Evolutionary conservation across 2,329 filamentous ascomycete genomes (phyloP).

Genomic region (Arthrobotrys pseudoclavata): DNA sequence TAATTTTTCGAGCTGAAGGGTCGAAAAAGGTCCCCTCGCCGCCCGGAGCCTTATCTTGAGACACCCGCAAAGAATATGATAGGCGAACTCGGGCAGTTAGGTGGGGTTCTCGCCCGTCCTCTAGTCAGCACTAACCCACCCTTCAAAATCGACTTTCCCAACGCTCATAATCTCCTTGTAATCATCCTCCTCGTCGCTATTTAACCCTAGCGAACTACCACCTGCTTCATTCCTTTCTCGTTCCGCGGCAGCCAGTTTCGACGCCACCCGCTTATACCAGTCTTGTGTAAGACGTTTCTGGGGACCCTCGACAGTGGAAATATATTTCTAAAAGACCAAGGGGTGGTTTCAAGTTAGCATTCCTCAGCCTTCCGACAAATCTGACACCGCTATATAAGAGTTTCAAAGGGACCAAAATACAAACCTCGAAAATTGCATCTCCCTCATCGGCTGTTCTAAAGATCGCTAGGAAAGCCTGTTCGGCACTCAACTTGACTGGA

Average conservation of each 20-base stretch:
- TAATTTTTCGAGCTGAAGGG: slow-evolving; percentile 14
- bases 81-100: slow-evolving; percentile 43
- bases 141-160: slow-evolving; percentile 84
- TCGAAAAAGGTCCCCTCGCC: slow-evolving; percentile 12
- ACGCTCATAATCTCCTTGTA: slow-evolving; percentile 97
- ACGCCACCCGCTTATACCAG: slow-evolving; percentile 94
- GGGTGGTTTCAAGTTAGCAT: slow-evolving; percentile 51
- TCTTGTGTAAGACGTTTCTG: slow-evolving; percentile 89
- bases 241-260: slow-evolving; percentile 86
- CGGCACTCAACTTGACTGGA: slow-evolving; percentile 93
- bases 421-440: slow-evolving; percentile 62
- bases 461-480: slow-evolving; percentile 91
- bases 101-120: slow-evolving; percentile 65
- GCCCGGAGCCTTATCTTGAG: slow-evolving; percentile 31
- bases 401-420: slow-evolving; percentile 1
- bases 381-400: slow-evolving; percentile 27
- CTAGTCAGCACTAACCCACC: slow-evolving; percentile 62
- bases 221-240: slow-evolving; percentile 91
- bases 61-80: slow-evolving; percentile 44
- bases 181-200: slow-evolving; percentile 92
- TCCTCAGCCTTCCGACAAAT: slow-evolving; percentile 32
- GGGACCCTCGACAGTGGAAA: slow-evolving; percentile 62
- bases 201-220: slow-evolving; percentile 84
- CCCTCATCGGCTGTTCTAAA: slow-evolving; percentile 93
- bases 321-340: slow-evolving; percentile 61